Evolutionary conservation across 2,329 filamentous ascomycete genomes (phyloP).

Genomic region (Coniochaeta ligniaria): DNA sequence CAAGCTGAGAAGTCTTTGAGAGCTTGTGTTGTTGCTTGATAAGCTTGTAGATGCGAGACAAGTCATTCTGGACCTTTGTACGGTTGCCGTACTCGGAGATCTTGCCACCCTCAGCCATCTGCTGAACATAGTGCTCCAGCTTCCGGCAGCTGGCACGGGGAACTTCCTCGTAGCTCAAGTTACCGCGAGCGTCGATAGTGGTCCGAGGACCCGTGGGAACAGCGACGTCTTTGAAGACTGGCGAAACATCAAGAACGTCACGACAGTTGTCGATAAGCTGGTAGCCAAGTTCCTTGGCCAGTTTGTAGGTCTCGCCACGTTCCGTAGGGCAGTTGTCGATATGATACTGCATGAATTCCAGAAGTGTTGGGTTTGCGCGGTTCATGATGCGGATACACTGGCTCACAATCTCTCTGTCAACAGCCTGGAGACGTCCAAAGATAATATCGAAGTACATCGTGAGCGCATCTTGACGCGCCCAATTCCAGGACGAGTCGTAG

Average conservation of each 20-base stretch:
- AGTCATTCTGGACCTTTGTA: constrained; percentile 94
- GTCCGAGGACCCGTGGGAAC: constrained; percentile 89
- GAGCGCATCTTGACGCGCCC: constrained; percentile 93
- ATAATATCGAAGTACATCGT: constrained; percentile 99
- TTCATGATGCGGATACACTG: constrained; percentile 99
- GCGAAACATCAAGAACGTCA: constrained; percentile 75
- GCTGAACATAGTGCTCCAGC: constrained; percentile 94
- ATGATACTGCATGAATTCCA: constrained; percentile 99
- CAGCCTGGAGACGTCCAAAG: constrained; percentile 84
- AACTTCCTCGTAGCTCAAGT: constrained; percentile 84
- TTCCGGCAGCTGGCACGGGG: constrained; percentile 87
- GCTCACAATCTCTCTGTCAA: constrained; percentile 97
- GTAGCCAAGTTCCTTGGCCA: constrained; percentile 90
- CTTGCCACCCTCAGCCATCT: constrained; percentile 98
- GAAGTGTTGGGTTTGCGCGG: constrained; percentile 86
- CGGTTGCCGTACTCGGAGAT: constrained; percentile 98
- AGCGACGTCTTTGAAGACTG: constrained; percentile 93
- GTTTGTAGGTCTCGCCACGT: constrained; percentile 91
- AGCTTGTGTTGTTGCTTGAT: constrained; percentile 98
- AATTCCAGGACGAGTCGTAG: constrained; percentile 99
- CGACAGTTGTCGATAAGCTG: constrained; percentile 97
- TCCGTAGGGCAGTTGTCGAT: constrained; percentile 98
- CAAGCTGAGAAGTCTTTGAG: constrained; percentile 89
- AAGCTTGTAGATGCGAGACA: constrained; percentile 93
- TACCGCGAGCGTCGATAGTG: constrained; percentile 85